phyloP scores from a whole-genome alignment of 108 stramenopile species.

The Pseudonitzschia pungens region DNA sequence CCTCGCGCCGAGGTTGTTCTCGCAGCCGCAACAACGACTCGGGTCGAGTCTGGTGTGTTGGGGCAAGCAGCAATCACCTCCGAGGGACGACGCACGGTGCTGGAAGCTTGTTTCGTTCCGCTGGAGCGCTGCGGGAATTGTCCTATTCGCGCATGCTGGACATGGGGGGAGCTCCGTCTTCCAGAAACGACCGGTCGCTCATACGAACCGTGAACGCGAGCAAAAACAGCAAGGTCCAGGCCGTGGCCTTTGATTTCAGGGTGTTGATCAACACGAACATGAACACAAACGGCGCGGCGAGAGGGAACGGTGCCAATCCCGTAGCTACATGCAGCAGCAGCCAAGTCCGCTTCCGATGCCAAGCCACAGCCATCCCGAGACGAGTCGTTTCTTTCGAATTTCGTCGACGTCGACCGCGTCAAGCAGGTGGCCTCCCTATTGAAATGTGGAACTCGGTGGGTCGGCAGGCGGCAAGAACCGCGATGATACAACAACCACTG shows the following conservation, averaged over 20 bases:
- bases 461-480: neutral
- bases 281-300: conserved; percentile 12
- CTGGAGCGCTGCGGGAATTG: neutral
- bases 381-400: conserved; percentile 18
- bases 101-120: too few relatives aligned
- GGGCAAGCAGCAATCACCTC: neutral
- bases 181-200: conserved; percentile 30
- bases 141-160: conserved; percentile 61
- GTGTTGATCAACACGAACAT: conserved; percentile 46
- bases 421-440: conserved; percentile 60
- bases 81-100: neutral
- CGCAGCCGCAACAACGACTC: neutral
- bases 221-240: conserved; percentile 79
- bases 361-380: neutral
- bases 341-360: neutral
- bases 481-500: conserved; percentile 19
- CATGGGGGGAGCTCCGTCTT: conserved; percentile 66
- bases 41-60: too few relatives aligned
- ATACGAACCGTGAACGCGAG: conserved; percentile 52
- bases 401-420: conserved; percentile 29
- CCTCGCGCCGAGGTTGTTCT: neutral
- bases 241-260: conserved; percentile 83
- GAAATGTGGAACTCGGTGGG: conserved; percentile 47
- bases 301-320: neutral
- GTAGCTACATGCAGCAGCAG: neutral